Base-by-base conservation (phyloP, 2,329 filamentous ascomycete species). In the Hypoxylon sp. region DNA sequence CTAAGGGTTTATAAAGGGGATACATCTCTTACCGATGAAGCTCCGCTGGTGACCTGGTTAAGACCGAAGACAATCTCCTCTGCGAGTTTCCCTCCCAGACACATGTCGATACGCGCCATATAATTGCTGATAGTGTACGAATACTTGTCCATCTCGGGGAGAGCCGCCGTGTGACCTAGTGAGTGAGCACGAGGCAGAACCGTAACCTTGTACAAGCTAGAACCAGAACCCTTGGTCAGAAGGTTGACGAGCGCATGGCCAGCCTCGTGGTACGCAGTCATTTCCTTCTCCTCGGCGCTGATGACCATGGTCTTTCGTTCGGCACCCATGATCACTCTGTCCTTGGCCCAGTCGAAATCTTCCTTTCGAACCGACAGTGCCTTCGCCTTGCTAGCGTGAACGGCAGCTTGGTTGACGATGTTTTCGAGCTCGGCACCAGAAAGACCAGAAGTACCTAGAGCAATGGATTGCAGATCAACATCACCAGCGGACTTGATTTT, bases 351-450 rank as follows among this genome's bases (percentile, higher is more conserved):
- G 63, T 97, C 92, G 59, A 97, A 87, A 67, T 97, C 91, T 23
- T 81, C 73, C 71, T 91, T 88, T 8, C 82, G 81, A 43, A 99
- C 90, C 34, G 87, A 81, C 51, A 78, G 78, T 27, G 88, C 82
- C 73, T 92, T 94, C 61, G 89, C 82, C 70, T 94, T 91, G 66
- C 91, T 96, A n/a, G 94, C 94, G 66, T 89, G 90, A 31, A 99
- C 88, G 15, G 94, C 94, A 21, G 94, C 94, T 69, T 97, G 90
- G 73, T 99, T 99, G 67, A 96, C 89, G 63, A 99, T 84, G 69
- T 97, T 99, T 74, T 97, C 94, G 8, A 99, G 80, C 64, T 99
- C 94, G 13, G 94, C 94, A 61, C 94, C 94, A 37, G 93, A 97
- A 65, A 96, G 91, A 7, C 94, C 94, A 45, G 91, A 87, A 9